A percentile compares a stretch with the other conserved stretches of the same genome.
Evolutionary conservation across 805 yeast species (phyloP).

Genomic region (Teunomyces kruisii): DNA sequence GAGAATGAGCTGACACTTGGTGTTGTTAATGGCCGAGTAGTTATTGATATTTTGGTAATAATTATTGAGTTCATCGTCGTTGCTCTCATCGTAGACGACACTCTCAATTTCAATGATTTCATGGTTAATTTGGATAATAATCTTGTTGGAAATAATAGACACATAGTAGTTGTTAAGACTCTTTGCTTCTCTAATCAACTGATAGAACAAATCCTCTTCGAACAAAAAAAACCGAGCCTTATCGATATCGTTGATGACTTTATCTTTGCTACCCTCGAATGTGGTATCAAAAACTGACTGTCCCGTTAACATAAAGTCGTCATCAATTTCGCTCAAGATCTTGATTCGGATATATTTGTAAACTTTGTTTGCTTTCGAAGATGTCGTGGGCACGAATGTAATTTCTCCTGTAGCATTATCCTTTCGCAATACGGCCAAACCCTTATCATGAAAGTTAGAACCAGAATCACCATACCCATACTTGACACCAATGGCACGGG

Average conservation of each 20-base stretch:
- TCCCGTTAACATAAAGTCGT: conserved; percentile 56
- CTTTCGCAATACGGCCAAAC: conserved; percentile 69
- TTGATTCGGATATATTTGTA: conserved; percentile 58
- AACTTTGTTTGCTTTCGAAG: conserved; percentile 29
- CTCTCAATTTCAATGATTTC: conserved; percentile 71
- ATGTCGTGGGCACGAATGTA: conserved; percentile 29
- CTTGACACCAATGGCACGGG: conserved; percentile 70
- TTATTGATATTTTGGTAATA: conserved; percentile 29
- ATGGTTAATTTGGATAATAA: conserved; percentile 63
- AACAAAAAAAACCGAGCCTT: conserved; percentile 73
- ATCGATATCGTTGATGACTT: conserved; percentile 53
- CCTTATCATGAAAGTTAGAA: conserved; percentile 69
- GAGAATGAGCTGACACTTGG: conserved; percentile 54
- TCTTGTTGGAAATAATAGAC: conserved; percentile 58
- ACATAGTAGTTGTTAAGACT: conserved; percentile 68
- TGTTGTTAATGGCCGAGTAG: conserved; percentile 31
- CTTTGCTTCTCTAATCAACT: conserved; percentile 73
- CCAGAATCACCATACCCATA: conserved; percentile 94
- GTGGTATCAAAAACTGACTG: conserved; percentile 43
- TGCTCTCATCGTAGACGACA: conserved; percentile 44
- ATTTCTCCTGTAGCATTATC: conserved; percentile 35
- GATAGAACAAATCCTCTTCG: conserved; percentile 86
- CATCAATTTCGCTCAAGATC: conserved; percentile 54
- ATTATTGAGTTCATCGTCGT: conserved; percentile 36
- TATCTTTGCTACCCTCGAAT: conserved; percentile 43